A percentile compares a stretch with the other conserved stretches of the same genome.
phyloP scores from a whole-genome alignment of 768 basidiomycete genomes.

The Leccinum rimulosum region DNA sequence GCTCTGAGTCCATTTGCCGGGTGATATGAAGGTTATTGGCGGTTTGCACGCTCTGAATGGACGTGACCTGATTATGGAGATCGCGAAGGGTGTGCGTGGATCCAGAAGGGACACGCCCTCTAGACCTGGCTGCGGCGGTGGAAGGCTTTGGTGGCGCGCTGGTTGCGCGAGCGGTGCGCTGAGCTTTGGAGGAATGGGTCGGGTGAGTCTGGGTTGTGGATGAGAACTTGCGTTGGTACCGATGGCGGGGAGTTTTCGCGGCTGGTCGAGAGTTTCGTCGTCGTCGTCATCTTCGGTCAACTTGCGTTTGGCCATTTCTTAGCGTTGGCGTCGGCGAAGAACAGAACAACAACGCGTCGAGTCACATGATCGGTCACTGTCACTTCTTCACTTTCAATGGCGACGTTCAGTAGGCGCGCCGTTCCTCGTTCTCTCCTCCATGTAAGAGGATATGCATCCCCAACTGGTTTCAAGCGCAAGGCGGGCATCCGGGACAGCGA shows the following conservation, averaged over 20 bases:
- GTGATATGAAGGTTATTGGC: slow-evolving; percentile 57
- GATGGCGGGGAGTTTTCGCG: slow-evolving; percentile 66
- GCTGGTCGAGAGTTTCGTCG: slow-evolving; percentile 50
- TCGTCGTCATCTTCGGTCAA: slow-evolving; percentile 36
- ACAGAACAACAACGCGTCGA: slow-evolving; percentile 23
- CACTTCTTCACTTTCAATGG: slow-evolving; percentile 5
- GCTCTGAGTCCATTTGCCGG: slow-evolving; percentile 67
- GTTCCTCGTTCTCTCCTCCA: slow-evolving; percentile 5
- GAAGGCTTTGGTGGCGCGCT: slow-evolving; percentile 61
- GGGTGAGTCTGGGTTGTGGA: slow-evolving; percentile 53
- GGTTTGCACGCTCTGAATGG: slow-evolving; percentile 49
- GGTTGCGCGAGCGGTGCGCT: slow-evolving; percentile 48
- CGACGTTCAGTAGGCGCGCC: slow-evolving; percentile 13
- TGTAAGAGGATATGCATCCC: slow-evolving; percentile 19
- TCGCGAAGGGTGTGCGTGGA: slow-evolving; percentile 42
- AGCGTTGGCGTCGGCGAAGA: slow-evolving; percentile 16
- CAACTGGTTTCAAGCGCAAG: slow-evolving; percentile 23
- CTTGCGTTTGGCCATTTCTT: slow-evolving; percentile 32
- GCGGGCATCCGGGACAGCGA: slow-evolving; percentile 10
- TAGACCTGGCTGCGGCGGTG: slow-evolving; percentile 23
- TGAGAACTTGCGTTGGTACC: slow-evolving; percentile 42
- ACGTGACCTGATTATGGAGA: slow-evolving; percentile 52
- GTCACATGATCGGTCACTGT: slow-evolving; percentile 21
- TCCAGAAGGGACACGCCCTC: slow-evolving; percentile 23
- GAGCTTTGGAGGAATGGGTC: slow-evolving; percentile 48